Conservation (phyloP, 208 protist genomes). For the Trichomonas vaginalis region DNA sequence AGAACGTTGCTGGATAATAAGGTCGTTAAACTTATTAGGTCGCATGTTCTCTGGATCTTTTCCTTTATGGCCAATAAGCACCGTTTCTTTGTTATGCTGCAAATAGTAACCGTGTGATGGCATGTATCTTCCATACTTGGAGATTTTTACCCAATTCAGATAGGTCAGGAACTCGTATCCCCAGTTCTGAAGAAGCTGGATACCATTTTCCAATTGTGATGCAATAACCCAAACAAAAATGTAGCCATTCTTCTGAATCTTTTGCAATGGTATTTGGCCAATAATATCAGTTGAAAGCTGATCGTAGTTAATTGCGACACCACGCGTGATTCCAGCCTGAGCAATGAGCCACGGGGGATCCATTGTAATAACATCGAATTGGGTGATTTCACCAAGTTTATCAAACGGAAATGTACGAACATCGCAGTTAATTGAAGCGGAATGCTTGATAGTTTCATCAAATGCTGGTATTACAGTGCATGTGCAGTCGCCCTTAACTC, state of each 20-base stretch:
- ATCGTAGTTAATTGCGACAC: background rate
- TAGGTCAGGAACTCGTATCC: background rate
- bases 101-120: slow-evolving; percentile 17
- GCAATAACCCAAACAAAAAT: background rate
- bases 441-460: background rate
- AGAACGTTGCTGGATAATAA: background rate
- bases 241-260: background rate
- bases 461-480: background rate
- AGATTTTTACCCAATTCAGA: slow-evolving; percentile 6
- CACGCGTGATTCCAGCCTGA: background rate
- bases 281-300: background rate
- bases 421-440: background rate
- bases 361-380: slow-evolving; percentile 19
- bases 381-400: background rate
- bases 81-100: slow-evolving; percentile 14
- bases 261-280: background rate
- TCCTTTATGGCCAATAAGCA: background rate
- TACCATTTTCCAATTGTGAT: background rate
- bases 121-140: background rate
- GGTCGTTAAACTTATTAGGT: background rate
- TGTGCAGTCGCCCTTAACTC: background rate
- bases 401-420: background rate
- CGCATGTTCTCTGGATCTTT: background rate
- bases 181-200: background rate
- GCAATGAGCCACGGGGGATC: slow-evolving; percentile 14